Evolutionary conservation across 2,329 filamentous ascomycete species (phyloP), one percentile per base, ranked within the genome.

Genomic region (Boeremia exigua): DNA sequence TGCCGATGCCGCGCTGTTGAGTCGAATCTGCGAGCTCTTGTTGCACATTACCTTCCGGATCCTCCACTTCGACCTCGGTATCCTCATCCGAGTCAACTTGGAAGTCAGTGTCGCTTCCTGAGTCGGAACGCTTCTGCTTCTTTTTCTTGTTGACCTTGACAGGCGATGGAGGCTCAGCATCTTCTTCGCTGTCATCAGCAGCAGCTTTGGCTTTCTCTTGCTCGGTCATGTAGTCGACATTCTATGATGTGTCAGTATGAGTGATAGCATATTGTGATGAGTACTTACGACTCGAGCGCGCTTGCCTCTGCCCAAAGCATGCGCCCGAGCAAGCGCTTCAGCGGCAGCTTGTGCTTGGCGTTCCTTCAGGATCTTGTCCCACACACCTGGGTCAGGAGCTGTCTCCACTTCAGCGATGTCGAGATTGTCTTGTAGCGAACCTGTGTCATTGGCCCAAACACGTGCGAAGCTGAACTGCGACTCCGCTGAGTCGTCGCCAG

Each of bases 301-400:
- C 61, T 91, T 91, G 34, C 95, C 95, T 56, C 95, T 86, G 10
- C 95, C 95, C 43, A 97, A 85, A n/a, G 85, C 85, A 72, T 96
- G 86, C 44, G 87, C 82, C 55, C 87, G 86, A 30, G 87, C 87
- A 19, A 74, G 61, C 7, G 87, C 86, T 66, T 92, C 87, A 52
- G 86, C 86, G n/a, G 85, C 83, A 2, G 92, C 93, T 50, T 89
- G 86, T 37, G 85, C 86, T 74, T 96, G 91, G 60, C 95, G 87
- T 70, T 96, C 86, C 48, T 88, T 86, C 32, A 99, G 80, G 56
- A 99, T 97, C 65, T 88, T 88, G 49, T 96, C 92, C 96, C 96
- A 99, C 0, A 96, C 86, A 32, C 86, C 87, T 12, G 85, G 82
- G 66, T 88, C 88, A 9, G 88, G 81, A 0, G 81, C 73, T 5